Evolutionary conservation across 371 early-diverging fungal species (phyloP).

Genomic region (Chytridium lagenaria): DNA sequence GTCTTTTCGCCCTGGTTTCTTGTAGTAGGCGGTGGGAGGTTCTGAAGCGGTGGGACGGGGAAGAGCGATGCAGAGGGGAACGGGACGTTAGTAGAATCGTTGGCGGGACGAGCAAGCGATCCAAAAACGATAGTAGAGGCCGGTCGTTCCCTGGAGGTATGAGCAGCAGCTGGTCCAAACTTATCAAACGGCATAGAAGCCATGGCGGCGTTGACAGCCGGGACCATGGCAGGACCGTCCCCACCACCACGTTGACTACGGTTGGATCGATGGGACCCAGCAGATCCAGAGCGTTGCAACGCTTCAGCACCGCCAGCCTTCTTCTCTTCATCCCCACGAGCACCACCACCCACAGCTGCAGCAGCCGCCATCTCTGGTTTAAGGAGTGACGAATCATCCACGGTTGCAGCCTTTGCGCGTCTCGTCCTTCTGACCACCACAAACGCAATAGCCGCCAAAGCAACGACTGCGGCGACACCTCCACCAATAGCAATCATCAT

Average conservation of each 20-base stretch:
- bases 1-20: not conserved
- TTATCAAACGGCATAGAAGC: not conserved
- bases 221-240: not conserved
- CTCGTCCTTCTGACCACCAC: not conserved
- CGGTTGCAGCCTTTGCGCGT: not conserved
- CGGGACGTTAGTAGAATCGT: not conserved
- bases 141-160: not conserved
- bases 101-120: slow-evolving; percentile 15
- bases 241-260: not conserved
- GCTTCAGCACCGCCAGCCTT: not conserved
- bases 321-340: not conserved
- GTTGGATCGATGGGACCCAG: not conserved
- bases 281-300: not conserved
- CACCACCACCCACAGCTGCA: not conserved
- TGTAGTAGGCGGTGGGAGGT: not conserved
- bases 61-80: not conserved
- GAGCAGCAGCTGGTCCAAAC: not conserved
- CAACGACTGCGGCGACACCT: not conserved
- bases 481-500: slow-evolving; percentile 1
- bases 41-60: not conserved
- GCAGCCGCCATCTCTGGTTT: no score
- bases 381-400: no score
- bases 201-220: not conserved
- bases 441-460: not conserved
- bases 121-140: slow-evolving; percentile 17